Evolutionary conservation across 306 rosid species (phyloP), one percentile per base, ranked within the genome.

Genomic region (Cicer judaicum): DNA sequence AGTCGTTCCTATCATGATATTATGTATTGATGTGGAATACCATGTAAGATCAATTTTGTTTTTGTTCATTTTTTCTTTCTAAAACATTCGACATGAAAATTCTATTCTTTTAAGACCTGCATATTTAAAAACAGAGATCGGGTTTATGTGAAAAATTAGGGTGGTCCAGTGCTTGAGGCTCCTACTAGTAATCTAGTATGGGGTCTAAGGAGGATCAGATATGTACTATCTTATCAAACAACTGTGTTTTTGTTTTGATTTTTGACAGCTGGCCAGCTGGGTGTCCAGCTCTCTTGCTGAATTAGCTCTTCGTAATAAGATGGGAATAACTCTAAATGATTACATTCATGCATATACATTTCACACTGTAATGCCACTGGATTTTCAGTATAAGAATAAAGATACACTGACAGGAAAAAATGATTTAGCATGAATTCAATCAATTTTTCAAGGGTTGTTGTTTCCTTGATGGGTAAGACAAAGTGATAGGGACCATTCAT

Each of bases 81-180:
- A 10, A 46, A 72, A 71, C 49, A 72, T 60, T 68, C 67, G 43
- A 34, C 7, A 56, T 49, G 71, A 50, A 72, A 43, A 11, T 12
- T 72, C 15, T 48, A 64, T 64, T 15, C 10, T n/a, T 42, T 74
- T 38, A 62, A 46, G 69, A 39, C 19, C 74, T 38, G 53, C 47
- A 36, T 3, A 62, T 61, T 11, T 16, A 8, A 62, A 57, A 36
- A 29, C 15, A 19, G 56, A 21, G 15, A 10, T 16, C 29, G 36
- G 34, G 18, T 41, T 42, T 36, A 38, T 42, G 44, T 48, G n/a
- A 49, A 46, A 55, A 80, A 42, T 11, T 18, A 59, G 47, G 34
- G 39, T 21, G 63, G 77, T 55, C 24, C 9, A 72, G 43, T 43
- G 16, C 44, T 21, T 8, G 24, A 42, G 15, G 43, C 77, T 57